A percentile compares a stretch with the other conserved stretches of the same genome.
Evolutionary conservation across 1,284 basidiomycete genomes (phyloP).

Genomic region (Schizopora paradoxa): DNA sequence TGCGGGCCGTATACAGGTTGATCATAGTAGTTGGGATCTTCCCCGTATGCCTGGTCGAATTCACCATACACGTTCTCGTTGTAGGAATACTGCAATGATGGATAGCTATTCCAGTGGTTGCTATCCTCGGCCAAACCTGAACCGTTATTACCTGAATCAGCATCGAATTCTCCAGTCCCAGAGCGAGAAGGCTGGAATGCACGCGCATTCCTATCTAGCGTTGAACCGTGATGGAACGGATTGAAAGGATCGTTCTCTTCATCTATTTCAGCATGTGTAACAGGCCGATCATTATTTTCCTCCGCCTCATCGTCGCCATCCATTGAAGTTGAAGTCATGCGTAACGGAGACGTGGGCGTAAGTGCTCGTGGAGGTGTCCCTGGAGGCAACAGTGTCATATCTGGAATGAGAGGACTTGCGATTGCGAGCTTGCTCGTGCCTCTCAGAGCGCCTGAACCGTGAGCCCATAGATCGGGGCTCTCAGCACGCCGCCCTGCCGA

Average conservation of each 20-base stretch:
- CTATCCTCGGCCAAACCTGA: constrained; percentile 44
- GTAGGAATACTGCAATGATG: constrained; percentile 22
- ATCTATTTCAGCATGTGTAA: constrained; percentile 37
- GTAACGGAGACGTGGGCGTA: constrained; percentile 51
- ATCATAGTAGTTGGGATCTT: constrained; percentile 7
- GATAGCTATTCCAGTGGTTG: constrained; percentile 20
- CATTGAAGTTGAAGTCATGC: constrained; percentile 54
- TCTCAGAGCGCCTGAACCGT: constrained; percentile 52
- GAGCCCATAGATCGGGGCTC: constrained; percentile 78
- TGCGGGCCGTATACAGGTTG: constrained; percentile 3
- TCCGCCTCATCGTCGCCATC: constrained; percentile 52
- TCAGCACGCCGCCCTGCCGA: constrained; percentile 48
- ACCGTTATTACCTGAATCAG: constrained; percentile 42
- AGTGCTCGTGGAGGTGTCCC: constrained; percentile 33
- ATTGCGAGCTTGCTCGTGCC: constrained; percentile 82
- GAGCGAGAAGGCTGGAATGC: too few species aligned
- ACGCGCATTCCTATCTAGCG: too few species aligned
- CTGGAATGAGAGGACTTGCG: constrained; percentile 79
- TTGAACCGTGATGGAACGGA: constrained; percentile 45
- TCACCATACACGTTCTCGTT: constrained; percentile 12
- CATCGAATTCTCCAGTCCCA: too few species aligned
- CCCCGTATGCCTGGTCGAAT: constrained; percentile 14
- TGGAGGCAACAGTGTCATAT: constrained; percentile 51
- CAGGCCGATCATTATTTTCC: constrained; percentile 75
- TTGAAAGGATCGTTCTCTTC: constrained; percentile 45